Conservation (phyloP, 306 rosid genomes). For the Gynostemma pentaphyllum region DNA sequence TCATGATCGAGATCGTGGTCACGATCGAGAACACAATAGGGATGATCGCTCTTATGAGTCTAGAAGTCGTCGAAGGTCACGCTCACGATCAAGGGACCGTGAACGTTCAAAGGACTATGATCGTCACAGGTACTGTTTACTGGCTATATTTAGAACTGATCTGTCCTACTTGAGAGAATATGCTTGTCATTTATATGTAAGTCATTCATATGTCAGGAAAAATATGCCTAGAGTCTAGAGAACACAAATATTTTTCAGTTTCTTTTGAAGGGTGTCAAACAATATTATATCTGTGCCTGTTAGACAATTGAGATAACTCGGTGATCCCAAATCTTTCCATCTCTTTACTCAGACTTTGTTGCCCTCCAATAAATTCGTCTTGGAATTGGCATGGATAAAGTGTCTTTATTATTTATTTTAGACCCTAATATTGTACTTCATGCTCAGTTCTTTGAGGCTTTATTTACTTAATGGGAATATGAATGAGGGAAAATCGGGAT, state of each 20-base stretch:
- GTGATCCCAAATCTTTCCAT: background rate
- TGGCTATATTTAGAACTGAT: constrained; percentile 1
- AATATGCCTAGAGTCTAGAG: background rate
- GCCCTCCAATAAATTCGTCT: background rate
- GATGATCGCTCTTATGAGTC: constrained; percentile 69
- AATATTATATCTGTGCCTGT: background rate
- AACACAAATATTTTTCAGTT: background rate
- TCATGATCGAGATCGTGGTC: constrained; percentile 70
- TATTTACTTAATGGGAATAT: no score
- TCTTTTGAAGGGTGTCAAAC: background rate
- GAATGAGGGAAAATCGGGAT: no score
- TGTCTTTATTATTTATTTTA: background rate
- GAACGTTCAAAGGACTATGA: constrained; percentile 85
- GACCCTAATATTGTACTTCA: background rate
- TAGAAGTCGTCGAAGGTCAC: constrained; percentile 70
- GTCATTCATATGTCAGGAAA: background rate
- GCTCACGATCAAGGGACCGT: constrained; percentile 69
- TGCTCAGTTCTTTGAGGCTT: background rate
- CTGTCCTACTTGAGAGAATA: background rate
- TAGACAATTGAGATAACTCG: background rate
- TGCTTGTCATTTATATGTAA: background rate
- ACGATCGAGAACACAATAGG: constrained; percentile 63
- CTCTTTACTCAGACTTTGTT: background rate
- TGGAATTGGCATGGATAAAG: background rate
- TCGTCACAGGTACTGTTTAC: constrained; percentile 57